Evolutionary conservation across 108 stramenopile species (phyloP), one percentile per base, ranked within the genome.

Genomic region (Fragilariopsis cylindrus): DNA sequence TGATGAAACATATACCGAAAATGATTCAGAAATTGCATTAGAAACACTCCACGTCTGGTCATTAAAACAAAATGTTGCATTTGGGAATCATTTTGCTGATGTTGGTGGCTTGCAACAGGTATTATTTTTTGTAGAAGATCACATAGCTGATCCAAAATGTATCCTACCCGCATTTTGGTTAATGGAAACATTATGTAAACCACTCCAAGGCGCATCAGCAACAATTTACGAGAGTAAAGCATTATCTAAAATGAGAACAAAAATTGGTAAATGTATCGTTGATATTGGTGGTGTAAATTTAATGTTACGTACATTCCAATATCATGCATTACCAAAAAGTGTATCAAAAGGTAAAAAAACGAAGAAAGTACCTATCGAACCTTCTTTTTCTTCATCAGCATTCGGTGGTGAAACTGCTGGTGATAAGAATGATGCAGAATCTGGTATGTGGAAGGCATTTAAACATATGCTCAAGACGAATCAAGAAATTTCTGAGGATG

Each of bases 21-120:
- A 16, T 11, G 67, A 68, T 45, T 48, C 15, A 13, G 13, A 50
- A 6, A 30, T 45, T 15, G 67, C 67, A 21, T 48, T 68, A n/a
- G 49, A 68, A 52, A 15, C 18, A 39, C 67, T 68, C 11, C 5
- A n/a, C 49, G 48, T 50, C 9, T 68, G 67, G 67, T 12, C 52
- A 15, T 15, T 53, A 12, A 53, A 53, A n/a, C 52, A 53, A 53
- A n/a, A 53, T 53, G 52, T 53, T n/a, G n/a, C 12, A 15, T 53
- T 53, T 53, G 52, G 52, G 52, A 53, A 53, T n/a, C 15, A 12
- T n/a, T 53, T 53, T 12, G 52, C 15, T 1, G 52, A n/a, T 15
- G n/a, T 15, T 53, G 52, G 52, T 53, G 52, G 52, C 15, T 15
- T 53, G 12, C 52, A 53, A 53, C 52, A 53, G 15, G 52, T 53